A percentile compares a stretch with the other conserved stretches of the same genome.
Conservation (phyloP, 768 basidiomycete species). For the Cyclocybe aegerita region DNA sequence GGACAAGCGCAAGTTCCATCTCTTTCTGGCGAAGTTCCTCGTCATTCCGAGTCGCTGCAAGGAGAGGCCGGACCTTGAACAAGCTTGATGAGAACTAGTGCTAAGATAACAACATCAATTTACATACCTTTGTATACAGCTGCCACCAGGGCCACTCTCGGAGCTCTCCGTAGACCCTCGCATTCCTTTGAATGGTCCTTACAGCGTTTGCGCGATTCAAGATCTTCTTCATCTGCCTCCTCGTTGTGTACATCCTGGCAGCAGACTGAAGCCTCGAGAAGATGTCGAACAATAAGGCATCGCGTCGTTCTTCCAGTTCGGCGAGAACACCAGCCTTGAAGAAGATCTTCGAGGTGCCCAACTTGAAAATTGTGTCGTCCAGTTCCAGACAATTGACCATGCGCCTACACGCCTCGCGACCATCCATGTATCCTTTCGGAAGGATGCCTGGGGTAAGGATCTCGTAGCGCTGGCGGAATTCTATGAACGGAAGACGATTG, state of each 20-base stretch:
- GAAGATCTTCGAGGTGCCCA: conserved; percentile 97
- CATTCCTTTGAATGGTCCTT: conserved; percentile 92
- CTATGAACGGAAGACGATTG: conserved; percentile 93
- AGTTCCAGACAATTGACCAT: conserved; percentile 91
- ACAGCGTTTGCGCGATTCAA: conserved; percentile 90
- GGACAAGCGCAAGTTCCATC: conserved; percentile 73
- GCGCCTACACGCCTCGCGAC: conserved; percentile 86
- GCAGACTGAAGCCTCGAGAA: conserved; percentile 88
- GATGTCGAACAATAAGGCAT: conserved; percentile 83
- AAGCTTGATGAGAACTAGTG: conserved; percentile 1
- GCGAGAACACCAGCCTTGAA: conserved; percentile 98
- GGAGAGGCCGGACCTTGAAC: conserved; percentile 80
- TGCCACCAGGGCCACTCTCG: conserved; percentile 99
- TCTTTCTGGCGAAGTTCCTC: conserved; percentile 90
- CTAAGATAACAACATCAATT: neutral
- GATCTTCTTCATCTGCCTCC: conserved; percentile 92
- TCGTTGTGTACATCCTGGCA: conserved; percentile 81
- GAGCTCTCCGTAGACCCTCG: conserved; percentile 85
- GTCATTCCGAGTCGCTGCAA: conserved; percentile 90
- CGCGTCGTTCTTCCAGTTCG: conserved; percentile 91
- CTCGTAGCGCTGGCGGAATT: conserved; percentile 97
- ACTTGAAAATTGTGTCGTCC: conserved; percentile 80
- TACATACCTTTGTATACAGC: conserved; percentile 82
- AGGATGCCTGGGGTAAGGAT: conserved; percentile 92
- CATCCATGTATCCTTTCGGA: conserved; percentile 96